Evolutionary conservation across 306 rosid species (phyloP).

Genomic region (Lathyrus tuberosus): DNA sequence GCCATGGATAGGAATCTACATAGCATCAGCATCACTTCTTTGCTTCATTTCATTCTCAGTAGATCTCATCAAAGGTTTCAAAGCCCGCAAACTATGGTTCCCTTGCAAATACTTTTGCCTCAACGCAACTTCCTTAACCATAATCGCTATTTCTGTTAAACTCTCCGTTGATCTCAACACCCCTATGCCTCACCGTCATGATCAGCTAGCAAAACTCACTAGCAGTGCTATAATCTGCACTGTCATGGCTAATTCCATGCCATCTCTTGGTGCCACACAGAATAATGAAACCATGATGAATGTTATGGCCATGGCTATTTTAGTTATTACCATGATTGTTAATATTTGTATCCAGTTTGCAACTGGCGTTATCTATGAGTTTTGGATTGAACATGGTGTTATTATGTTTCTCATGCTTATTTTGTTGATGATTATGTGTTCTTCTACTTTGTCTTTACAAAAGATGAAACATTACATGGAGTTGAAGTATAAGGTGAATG

Average conservation of each 20-base stretch:
- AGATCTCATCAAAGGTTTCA: slow-evolving; percentile 64
- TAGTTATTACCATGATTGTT: slow-evolving; percentile 71
- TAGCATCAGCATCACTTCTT: slow-evolving; percentile 69
- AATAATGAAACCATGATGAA: slow-evolving; percentile 66
- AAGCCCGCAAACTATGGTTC: slow-evolving; percentile 69
- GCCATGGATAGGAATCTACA: slow-evolving; percentile 94
- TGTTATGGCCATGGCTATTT: slow-evolving; percentile 69
- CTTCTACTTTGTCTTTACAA: slow-evolving; percentile 64
- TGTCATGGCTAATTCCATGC: slow-evolving; percentile 75
- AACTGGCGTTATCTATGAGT: slow-evolving; percentile 82
- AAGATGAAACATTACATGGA: slow-evolving; percentile 62
- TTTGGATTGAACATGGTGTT: slow-evolving; percentile 64
- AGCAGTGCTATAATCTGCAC: slow-evolving; percentile 75
- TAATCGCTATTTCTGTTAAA: slow-evolving; percentile 66
- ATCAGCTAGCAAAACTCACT: slow-evolving; percentile 81
- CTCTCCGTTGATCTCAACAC: slow-evolving; percentile 82
- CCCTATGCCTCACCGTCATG: slow-evolving; percentile 73
- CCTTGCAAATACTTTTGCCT: slow-evolving; percentile 72
- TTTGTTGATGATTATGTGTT: slow-evolving; percentile 55
- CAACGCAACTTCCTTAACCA: slow-evolving; percentile 79
- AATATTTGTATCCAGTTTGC: slow-evolving; percentile 76
- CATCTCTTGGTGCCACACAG: slow-evolving; percentile 79
- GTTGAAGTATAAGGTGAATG: slow-evolving; percentile 48
- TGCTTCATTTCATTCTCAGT: slow-evolving; percentile 65
- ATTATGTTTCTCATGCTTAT: slow-evolving; percentile 70